Conservation (phyloP, 257 asterid genomes). For the Ocimum tenuiflorum region DNA sequence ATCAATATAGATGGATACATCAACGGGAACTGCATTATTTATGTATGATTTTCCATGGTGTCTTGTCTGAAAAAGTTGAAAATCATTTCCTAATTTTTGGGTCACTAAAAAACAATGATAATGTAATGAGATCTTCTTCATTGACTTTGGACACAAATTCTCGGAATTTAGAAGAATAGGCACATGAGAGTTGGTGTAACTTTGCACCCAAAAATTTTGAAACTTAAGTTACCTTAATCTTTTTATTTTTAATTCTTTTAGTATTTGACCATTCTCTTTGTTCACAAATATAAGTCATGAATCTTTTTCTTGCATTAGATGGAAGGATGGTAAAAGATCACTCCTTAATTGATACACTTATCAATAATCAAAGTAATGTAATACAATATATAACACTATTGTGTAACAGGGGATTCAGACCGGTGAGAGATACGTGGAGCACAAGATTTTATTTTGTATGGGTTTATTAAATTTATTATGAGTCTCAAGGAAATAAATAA, state of each 20-base stretch:
- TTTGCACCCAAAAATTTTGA: background rate
- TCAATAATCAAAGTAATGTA: too few species aligned
- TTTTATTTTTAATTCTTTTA: background rate
- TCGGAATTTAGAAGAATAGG: slow-evolving; percentile 17
- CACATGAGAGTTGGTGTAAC: slow-evolving; percentile 17
- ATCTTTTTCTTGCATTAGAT: background rate
- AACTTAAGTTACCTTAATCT: background rate
- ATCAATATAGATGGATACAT: background rate
- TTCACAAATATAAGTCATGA: background rate
- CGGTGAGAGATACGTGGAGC: background rate
- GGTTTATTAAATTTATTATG: too few species aligned
- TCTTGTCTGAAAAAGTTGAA: slow-evolving; percentile 28
- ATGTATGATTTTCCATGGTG: background rate
- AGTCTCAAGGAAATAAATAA: too few species aligned
- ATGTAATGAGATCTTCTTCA: slow-evolving; percentile 19
- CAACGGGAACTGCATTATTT: background rate
- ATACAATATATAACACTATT: too few species aligned
- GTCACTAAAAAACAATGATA: slow-evolving; percentile 17
- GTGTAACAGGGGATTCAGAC: too few species aligned
- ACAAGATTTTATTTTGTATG: too few species aligned
- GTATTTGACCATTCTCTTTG: background rate
- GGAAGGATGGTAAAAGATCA: background rate
- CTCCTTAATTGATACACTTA: too few species aligned
- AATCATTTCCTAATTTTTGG: slow-evolving; percentile 25
- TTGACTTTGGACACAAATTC: slow-evolving; percentile 33